Percentiles rank a stretch among this genome's conserved stretches.
These are phyloP conservation scores for Cadophora malorum DNA, from an alignment of 2,329 filamentous ascomycete genomes.

Conservation along the genomic window DNA sequence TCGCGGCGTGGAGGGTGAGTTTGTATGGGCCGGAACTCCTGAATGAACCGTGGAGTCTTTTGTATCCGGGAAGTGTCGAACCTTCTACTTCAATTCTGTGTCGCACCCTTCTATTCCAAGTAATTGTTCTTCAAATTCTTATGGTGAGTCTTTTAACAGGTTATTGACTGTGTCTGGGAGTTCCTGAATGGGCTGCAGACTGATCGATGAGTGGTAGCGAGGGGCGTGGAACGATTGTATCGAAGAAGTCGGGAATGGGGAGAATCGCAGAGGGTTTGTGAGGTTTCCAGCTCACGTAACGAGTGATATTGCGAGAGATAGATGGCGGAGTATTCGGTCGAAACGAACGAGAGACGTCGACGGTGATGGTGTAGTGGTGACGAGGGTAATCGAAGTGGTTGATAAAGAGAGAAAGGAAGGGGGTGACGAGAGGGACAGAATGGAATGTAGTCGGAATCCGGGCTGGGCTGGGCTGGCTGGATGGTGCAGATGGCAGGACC, in stretches of 20 bases:
- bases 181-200: constrained; percentile 29
- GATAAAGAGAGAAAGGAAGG: constrained; percentile 6
- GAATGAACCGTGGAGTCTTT: constrained; percentile 31
- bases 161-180: constrained; percentile 18
- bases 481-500: constrained; percentile 7
- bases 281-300: constrained; percentile 41
- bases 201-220: constrained; percentile 31
- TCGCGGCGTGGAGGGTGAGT: constrained; percentile 30
- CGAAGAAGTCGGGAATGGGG: not conserved
- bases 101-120: constrained; percentile 19
- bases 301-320: constrained; percentile 35
- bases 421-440: not conserved
- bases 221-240: constrained; percentile 26
- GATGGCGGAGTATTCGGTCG: constrained; percentile 21
- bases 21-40: constrained; percentile 33
- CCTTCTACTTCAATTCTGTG: constrained; percentile 16
- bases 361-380: constrained; percentile 3
- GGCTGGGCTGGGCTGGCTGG: constrained; percentile 12
- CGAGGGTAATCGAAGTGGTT: constrained; percentile 19
- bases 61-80: constrained; percentile 21
- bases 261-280: constrained; percentile 33
- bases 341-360: constrained; percentile 30
- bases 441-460: constrained; percentile 2
- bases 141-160: not conserved
- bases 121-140: constrained; percentile 15